Conservation (phyloP, 2,329 filamentous ascomycete species). For the Zalaria sp. region DNA sequence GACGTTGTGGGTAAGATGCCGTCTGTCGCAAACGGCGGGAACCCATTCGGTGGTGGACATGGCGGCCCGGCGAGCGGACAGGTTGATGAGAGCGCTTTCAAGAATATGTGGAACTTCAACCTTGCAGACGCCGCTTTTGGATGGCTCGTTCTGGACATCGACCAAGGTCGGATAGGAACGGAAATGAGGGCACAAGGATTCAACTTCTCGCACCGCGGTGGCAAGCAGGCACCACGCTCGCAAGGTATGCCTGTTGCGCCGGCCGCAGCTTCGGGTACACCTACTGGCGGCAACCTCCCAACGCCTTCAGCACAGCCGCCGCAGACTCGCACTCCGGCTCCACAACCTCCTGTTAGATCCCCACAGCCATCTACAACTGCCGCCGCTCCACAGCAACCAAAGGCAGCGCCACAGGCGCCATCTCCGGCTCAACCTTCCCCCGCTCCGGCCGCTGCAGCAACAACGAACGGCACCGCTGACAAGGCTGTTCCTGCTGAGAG, state of each 20-base stretch:
- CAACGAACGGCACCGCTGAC: constrained; percentile 35
- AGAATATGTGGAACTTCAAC: constrained; percentile 99
- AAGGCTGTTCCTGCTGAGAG: constrained; percentile 4
- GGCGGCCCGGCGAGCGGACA: constrained; percentile 65
- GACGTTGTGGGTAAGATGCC: constrained; percentile 98
- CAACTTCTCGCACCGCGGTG: constrained; percentile 92
- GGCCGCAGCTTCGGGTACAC: constrained; percentile 21
- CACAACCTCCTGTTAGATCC: constrained; percentile 4
- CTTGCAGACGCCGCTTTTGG: constrained; percentile 94
- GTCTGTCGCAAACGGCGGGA: constrained; percentile 81
- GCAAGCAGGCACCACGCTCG: constrained; percentile 42
- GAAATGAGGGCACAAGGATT: constrained; percentile 98
- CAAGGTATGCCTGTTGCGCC: constrained; percentile 24
- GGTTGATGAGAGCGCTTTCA: constrained; percentile 97
- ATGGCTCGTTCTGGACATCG: constrained; percentile 87
- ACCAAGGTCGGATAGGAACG: constrained; percentile 88
- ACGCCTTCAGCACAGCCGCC: constrained; percentile 24
- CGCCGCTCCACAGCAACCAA: constrained; percentile 10
- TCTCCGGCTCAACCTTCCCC: constrained; percentile 7
- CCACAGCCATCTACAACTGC: constrained; percentile 16
- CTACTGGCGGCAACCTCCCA: constrained; percentile 22
- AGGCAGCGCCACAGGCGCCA: constrained; percentile 1
- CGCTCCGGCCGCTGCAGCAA: constrained; percentile 25
- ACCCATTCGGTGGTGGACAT: constrained; percentile 83
- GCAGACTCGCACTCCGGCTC: constrained; percentile 8